Evolutionary conservation across 495 filamentous ascomycete species (phyloP).

Genomic region (Hypoxylon cercidicola): DNA sequence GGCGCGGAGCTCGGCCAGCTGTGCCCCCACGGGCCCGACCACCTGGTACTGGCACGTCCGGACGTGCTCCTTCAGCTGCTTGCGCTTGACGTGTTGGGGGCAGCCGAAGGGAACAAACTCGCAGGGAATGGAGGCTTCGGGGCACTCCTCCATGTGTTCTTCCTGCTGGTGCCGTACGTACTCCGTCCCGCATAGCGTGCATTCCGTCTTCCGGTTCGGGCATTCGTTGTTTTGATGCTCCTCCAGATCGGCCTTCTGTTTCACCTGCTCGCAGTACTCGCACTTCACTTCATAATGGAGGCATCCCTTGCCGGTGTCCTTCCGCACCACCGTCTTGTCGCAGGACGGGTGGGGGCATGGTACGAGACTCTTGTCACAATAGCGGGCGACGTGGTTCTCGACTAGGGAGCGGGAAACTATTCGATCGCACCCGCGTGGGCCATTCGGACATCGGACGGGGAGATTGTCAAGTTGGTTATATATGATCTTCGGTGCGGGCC

Average conservation of each 20-base stretch:
- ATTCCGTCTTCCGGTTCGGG: constrained; percentile 48
- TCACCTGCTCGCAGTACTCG: constrained; percentile 54
- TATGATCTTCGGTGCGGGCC: constrained; percentile 55
- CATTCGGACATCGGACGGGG: constrained; percentile 75
- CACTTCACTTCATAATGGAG: constrained; percentile 59
- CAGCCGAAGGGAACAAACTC: constrained; percentile 57
- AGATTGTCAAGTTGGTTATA: constrained; percentile 78
- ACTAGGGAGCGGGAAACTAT: constrained; percentile 72
- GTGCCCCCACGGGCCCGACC: constrained; percentile 50
- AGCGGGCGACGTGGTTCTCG: constrained; percentile 76
- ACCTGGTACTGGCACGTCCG: constrained; percentile 46
- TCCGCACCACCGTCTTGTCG: constrained; percentile 51
- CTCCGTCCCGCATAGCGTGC: constrained; percentile 49
- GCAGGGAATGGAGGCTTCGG: constrained; percentile 51
- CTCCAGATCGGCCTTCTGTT: constrained; percentile 54
- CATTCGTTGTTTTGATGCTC: constrained; percentile 53
- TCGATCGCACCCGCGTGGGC: constrained; percentile 69
- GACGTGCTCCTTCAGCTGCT: constrained; percentile 41
- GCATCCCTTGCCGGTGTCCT: constrained; percentile 53
- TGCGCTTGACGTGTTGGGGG: constrained; percentile 26
- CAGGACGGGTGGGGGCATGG: constrained; percentile 68
- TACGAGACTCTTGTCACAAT: constrained; percentile 74
- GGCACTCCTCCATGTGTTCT: constrained; percentile 55
- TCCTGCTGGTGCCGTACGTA: constrained; percentile 53
- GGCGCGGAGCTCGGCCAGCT: constrained; percentile 47